These are phyloP conservation scores for Debaryomyces fabryi DNA, from an alignment of 1,139 yeast genomes.

Conservation along the genomic window DNA sequence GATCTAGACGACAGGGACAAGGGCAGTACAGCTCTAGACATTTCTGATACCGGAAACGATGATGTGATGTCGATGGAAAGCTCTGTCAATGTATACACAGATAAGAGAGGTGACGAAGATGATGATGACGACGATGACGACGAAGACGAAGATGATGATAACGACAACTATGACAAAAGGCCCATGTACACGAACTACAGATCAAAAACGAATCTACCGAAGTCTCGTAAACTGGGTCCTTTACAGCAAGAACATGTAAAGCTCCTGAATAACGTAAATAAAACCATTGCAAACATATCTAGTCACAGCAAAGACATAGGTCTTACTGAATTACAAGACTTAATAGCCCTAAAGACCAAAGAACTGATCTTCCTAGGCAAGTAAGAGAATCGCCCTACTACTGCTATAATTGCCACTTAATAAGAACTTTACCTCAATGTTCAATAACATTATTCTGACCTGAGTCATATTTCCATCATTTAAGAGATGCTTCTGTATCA, in stretches of 20 bases:
- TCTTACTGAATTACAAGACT: conserved; percentile 20
- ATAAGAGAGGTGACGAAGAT: conserved; percentile 10
- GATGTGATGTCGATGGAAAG: conserved; percentile 24
- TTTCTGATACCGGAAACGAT: conserved; percentile 21
- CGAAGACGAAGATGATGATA: conserved; percentile 4
- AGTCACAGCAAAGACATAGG: conserved; percentile 11
- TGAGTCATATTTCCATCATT: neutral
- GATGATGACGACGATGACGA: conserved; percentile 3
- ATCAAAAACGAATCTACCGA: neutral
- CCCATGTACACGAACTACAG: neutral
- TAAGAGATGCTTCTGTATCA: neutral
- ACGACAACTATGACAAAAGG: conserved; percentile 2
- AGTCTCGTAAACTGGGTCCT: neutral
- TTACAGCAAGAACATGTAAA: conserved; percentile 2
- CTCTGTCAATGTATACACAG: conserved; percentile 9
- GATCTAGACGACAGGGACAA: conserved; percentile 14
- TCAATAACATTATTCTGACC: neutral
- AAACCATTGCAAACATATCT: conserved; percentile 8
- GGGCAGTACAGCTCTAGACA: conserved; percentile 15
- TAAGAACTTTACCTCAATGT: neutral
- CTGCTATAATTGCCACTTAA: neutral
- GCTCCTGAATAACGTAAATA: neutral
- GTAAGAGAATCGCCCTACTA: neutral
- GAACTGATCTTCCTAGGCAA: conserved; percentile 17
- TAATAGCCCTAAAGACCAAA: conserved; percentile 23